These are phyloP conservation scores for Larix sibirica DNA, from an alignment of 83 land plant genomes.

Conservation along the genomic window DNA sequence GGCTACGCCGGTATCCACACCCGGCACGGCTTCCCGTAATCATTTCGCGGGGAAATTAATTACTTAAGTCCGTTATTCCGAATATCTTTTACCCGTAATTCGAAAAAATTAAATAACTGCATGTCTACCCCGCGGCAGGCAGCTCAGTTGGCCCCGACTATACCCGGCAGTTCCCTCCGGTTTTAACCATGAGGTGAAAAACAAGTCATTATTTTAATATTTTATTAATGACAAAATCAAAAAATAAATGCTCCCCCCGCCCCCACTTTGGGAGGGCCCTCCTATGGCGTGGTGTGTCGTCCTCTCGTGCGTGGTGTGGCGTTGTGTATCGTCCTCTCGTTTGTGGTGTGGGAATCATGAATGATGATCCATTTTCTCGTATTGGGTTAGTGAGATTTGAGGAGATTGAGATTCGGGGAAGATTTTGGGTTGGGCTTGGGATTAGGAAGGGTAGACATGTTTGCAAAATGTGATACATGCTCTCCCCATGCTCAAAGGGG, in stretches of 20 bases:
- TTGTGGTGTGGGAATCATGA: too few relatives aligned
- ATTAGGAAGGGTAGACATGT: background rate
- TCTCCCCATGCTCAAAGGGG: slow-evolving; percentile 1
- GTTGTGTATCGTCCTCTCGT: too few relatives aligned
- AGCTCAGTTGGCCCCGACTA: slow-evolving; percentile 2
- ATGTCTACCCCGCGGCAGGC: slow-evolving; percentile 19
- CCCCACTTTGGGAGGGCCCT: too few relatives aligned
- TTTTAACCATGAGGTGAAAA: background rate
- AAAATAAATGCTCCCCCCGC: too few relatives aligned
- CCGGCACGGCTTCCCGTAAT: background rate
- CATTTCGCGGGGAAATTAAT: background rate
- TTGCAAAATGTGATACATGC: slow-evolving; percentile 11
- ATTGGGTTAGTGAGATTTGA: too few relatives aligned
- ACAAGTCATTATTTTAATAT: too few relatives aligned
- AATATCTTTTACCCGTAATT: slow-evolving; percentile 4
- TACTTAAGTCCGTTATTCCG: too few relatives aligned
- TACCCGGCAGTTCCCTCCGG: background rate
- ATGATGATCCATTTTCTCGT: too few relatives aligned
- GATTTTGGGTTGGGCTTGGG: background rate
- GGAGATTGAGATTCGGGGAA: background rate
- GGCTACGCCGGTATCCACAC: slow-evolving; percentile 12
- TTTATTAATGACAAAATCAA: too few relatives aligned
- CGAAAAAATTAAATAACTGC: background rate
- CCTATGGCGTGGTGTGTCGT: too few relatives aligned
- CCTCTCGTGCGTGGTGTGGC: too few relatives aligned